Evolutionary conservation across 2,329 filamentous ascomycete genomes (phyloP).

Genomic region (Botrytis pseudocinerea): DNA sequence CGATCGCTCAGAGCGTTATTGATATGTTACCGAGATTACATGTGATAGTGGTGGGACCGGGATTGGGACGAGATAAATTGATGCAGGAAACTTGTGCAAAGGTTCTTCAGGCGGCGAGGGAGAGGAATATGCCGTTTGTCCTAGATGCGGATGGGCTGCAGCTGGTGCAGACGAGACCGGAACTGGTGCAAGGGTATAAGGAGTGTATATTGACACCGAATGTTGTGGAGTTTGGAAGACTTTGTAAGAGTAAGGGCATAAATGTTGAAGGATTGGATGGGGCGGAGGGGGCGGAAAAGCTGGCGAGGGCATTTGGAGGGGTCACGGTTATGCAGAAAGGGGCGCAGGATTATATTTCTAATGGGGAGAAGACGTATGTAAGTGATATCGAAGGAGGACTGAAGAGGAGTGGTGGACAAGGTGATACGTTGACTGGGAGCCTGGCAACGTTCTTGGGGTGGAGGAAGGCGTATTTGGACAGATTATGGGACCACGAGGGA

Average conservation of each 20-base stretch:
- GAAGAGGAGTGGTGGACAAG: conserved; percentile 92
- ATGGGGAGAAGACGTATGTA: conserved; percentile 72
- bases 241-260: conserved; percentile 75
- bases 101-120: conserved; percentile 76
- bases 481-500: conserved; percentile 68
- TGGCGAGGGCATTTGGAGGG: conserved; percentile 77
- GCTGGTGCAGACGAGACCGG: conserved; percentile 73
- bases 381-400: conserved; percentile 77
- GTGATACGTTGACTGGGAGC: conserved; percentile 88
- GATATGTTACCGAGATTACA: conserved; percentile 84
- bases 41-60: conserved; percentile 89
- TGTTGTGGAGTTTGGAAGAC: conserved; percentile 82
- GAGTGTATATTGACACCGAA: conserved; percentile 92
- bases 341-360: conserved; percentile 75
- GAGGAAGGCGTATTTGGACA: conserved; percentile 82
- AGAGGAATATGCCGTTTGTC: conserved; percentile 74
- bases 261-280: conserved; percentile 50
- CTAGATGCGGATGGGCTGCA: conserved; percentile 88
- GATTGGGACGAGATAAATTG: conserved; percentile 81
- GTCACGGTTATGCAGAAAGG: conserved; percentile 94
- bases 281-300: conserved; percentile 55
- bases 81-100: conserved; percentile 85
- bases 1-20: conserved; percentile 68
- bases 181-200: conserved; percentile 75
- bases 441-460: conserved; percentile 88